A percentile compares a stretch with the other conserved stretches of the same genome.
Conservation (phyloP, 768 basidiomycete species). For the Naganishia vishniacii region DNA sequence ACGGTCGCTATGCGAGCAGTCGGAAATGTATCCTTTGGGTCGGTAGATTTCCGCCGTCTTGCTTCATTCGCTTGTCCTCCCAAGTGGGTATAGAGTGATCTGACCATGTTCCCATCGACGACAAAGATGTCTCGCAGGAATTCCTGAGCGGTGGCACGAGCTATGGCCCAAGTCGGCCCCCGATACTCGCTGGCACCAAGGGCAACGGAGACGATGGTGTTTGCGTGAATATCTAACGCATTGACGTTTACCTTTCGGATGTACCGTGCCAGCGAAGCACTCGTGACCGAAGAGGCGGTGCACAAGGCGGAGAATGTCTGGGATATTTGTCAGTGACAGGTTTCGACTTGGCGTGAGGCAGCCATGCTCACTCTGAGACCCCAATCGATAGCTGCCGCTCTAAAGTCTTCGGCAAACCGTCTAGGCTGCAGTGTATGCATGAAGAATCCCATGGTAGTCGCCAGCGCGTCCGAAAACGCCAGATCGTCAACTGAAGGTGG, state of each 20-base stretch:
- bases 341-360: background rate
- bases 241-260: slow-evolving; percentile 15
- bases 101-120: slow-evolving; percentile 44
- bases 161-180: slow-evolving; percentile 51
- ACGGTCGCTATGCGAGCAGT: slow-evolving; percentile 52
- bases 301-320: slow-evolving; percentile 6
- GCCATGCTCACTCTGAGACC: slow-evolving; percentile 63
- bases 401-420: slow-evolving; percentile 56
- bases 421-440: slow-evolving; percentile 77
- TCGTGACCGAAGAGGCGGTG: background rate
- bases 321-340: slow-evolving; percentile 18
- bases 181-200: slow-evolving; percentile 51
- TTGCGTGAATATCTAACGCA: slow-evolving; percentile 56
- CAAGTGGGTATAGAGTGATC: slow-evolving; percentile 36
- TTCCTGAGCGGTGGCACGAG: slow-evolving; percentile 51
- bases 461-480: slow-evolving; percentile 63
- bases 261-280: slow-evolving; percentile 14
- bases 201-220: slow-evolving; percentile 54
- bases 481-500: slow-evolving; percentile 41
- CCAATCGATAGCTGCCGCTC: slow-evolving; percentile 59
- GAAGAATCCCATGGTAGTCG: slow-evolving; percentile 65
- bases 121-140: slow-evolving; percentile 48
- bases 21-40: slow-evolving; percentile 21
- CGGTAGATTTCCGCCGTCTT: slow-evolving; percentile 27
- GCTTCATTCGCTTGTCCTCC: slow-evolving; percentile 36